Conservation (phyloP, 2,329 filamentous ascomycete species). For the Capronia coronata region DNA sequence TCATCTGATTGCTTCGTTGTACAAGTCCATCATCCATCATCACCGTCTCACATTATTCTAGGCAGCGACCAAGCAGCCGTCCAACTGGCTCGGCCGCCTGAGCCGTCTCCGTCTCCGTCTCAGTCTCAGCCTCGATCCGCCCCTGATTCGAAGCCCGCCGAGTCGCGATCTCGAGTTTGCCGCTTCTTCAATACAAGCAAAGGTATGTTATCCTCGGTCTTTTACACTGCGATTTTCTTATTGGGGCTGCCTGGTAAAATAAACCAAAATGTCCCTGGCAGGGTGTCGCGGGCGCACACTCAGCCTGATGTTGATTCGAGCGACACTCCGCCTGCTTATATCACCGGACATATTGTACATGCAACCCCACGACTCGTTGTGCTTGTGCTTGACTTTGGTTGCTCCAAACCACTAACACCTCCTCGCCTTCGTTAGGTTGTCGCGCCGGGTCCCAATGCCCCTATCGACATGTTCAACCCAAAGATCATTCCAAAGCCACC, state of each 20-base stretch:
- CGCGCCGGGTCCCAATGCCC: conserved; percentile 47
- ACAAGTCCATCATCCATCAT: conserved; percentile 12
- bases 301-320: not conserved
- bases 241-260: conserved; percentile 3
- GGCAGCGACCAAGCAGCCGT: conserved; percentile 9
- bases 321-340: not conserved
- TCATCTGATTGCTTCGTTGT: conserved; percentile 20
- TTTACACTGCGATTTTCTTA: conserved; percentile 16
- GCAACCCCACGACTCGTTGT: not conserved
- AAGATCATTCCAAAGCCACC: conserved; percentile 29
- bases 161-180: conserved; percentile 17
- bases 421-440: conserved; percentile 39
- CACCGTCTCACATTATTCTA: conserved; percentile 11
- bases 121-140: not conserved
- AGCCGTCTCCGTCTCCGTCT: too few relatives aligned
- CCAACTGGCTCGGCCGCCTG: conserved; percentile 7
- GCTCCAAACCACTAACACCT: conserved; percentile 6
- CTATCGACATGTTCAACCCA: conserved; percentile 39
- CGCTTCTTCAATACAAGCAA: conserved; percentile 23
- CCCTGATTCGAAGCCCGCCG: conserved; percentile 5
- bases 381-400: not conserved
- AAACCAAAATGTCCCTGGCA: not conserved
- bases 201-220: conserved; percentile 19
- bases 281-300: too few relatives aligned
- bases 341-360: conserved; percentile 6